These are phyloP conservation scores for Neonectria neomacrospora DNA, from an alignment of 2,329 filamentous ascomycete genomes.

Conservation along the genomic window DNA sequence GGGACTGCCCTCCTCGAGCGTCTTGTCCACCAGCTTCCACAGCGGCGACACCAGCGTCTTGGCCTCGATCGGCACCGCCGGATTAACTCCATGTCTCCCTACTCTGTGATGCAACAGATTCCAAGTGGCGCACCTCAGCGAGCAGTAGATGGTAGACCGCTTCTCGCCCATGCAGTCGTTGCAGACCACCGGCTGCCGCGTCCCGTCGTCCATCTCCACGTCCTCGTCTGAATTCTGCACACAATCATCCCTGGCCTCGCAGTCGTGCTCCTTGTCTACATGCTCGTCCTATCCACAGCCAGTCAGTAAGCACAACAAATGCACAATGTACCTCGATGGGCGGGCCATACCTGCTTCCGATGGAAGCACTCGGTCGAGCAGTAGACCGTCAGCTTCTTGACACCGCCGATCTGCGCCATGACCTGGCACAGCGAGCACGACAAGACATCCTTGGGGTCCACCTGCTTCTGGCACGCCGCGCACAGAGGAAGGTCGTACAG, in stretches of 20 bases:
- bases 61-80: conserved; percentile 38
- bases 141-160: conserved; percentile 54
- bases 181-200: conserved; percentile 51
- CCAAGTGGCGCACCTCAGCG: conserved; percentile 53
- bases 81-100: conserved; percentile 45
- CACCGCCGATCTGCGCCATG: conserved; percentile 52
- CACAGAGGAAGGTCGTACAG: conserved; percentile 55
- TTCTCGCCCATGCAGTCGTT: conserved; percentile 54
- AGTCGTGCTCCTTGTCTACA: conserved; percentile 53
- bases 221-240: conserved; percentile 54
- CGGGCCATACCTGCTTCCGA: conserved; percentile 54
- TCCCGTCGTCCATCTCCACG: conserved; percentile 52
- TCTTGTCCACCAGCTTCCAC: conserved; percentile 43
- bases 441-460: conserved; percentile 51
- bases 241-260: conserved; percentile 55
- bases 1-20: conserved; percentile 47
- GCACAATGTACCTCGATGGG: conserved; percentile 8
- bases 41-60: conserved; percentile 38
- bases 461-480: conserved; percentile 50
- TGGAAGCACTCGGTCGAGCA: conserved; percentile 57
- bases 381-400: conserved; percentile 54
- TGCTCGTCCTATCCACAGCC: conserved; percentile 52
- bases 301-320: conserved; percentile 41
- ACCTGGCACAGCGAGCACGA: conserved; percentile 60
- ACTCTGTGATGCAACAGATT: conserved; percentile 56